Evolutionary conservation across 495 filamentous ascomycete species (phyloP).

Genomic region (Lindgomyces ingoldianus): DNA sequence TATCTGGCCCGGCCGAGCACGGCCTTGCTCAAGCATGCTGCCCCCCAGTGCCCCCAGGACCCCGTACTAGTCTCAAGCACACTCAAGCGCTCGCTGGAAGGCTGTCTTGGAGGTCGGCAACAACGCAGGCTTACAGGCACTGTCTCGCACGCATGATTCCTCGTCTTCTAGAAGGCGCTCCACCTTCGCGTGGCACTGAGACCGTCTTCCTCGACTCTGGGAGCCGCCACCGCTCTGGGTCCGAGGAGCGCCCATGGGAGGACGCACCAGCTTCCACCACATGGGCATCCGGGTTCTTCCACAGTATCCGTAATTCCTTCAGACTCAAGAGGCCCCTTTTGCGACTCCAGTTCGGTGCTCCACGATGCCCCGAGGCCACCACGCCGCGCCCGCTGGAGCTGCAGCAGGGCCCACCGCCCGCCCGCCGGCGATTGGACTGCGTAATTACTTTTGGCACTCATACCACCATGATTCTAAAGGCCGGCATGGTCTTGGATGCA

Average conservation of each 20-base stretch:
- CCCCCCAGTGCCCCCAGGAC: too few relatives aligned
- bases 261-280: too few relatives aligned
- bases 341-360: not conserved
- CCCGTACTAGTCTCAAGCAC: too few relatives aligned
- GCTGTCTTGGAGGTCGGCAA: not conserved
- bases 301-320: not conserved
- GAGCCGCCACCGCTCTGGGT: not conserved
- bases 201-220: not conserved
- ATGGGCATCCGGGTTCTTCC: not conserved
- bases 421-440: constrained; percentile 9
- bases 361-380: not conserved
- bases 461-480: not conserved
- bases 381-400: not conserved
- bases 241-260: not conserved
- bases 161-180: not conserved
- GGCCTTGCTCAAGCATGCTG: too few relatives aligned
- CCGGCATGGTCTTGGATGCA: constrained; percentile 11
- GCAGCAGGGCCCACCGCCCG: constrained; percentile 6
- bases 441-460: constrained; percentile 25
- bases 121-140: too few relatives aligned
- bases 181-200: not conserved
- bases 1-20: not conserved
- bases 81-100: not conserved
- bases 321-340: not conserved
- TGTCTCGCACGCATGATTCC: not conserved